Conservation (phyloP, 768 basidiomycete genomes). For the Amanita pseudoporphyria region DNA sequence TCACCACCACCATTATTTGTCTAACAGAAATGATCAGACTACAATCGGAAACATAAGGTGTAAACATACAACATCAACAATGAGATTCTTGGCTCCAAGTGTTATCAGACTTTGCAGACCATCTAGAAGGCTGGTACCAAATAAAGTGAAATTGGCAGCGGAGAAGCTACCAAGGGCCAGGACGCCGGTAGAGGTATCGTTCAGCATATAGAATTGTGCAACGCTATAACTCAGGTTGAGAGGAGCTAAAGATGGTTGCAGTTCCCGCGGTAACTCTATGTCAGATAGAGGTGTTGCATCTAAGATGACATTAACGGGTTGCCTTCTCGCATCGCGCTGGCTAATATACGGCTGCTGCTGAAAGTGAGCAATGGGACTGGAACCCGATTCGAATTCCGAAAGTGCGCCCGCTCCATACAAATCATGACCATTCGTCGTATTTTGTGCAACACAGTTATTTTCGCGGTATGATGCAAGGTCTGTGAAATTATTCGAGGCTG, state of each 20-base stretch:
- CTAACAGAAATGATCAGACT: constrained; percentile 15
- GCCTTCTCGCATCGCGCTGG: constrained; percentile 21
- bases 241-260: constrained; percentile 28
- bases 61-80: constrained; percentile 48
- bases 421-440: constrained; percentile 39
- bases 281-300: constrained; percentile 36
- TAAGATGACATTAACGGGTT: constrained; percentile 38
- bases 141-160: constrained; percentile 29
- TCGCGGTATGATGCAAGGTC: constrained; percentile 37
- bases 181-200: constrained; percentile 43
- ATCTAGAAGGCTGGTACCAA: constrained; percentile 32
- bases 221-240: constrained; percentile 38
- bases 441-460: constrained; percentile 41
- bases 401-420: constrained; percentile 19
- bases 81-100: constrained; percentile 38
- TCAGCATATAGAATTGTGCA: constrained; percentile 46
- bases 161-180: constrained; percentile 52
- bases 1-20: constrained; percentile 40
- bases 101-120: constrained; percentile 38
- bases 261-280: constrained; percentile 29
- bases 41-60: background rate
- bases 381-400: constrained; percentile 1
- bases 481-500: constrained; percentile 35
- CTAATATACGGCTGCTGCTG: constrained; percentile 30
- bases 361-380: constrained; percentile 23